Evolutionary conservation across 1,284 basidiomycete species (phyloP), one percentile per base, ranked within the genome.

Genomic region (Pholiota adiposa): DNA sequence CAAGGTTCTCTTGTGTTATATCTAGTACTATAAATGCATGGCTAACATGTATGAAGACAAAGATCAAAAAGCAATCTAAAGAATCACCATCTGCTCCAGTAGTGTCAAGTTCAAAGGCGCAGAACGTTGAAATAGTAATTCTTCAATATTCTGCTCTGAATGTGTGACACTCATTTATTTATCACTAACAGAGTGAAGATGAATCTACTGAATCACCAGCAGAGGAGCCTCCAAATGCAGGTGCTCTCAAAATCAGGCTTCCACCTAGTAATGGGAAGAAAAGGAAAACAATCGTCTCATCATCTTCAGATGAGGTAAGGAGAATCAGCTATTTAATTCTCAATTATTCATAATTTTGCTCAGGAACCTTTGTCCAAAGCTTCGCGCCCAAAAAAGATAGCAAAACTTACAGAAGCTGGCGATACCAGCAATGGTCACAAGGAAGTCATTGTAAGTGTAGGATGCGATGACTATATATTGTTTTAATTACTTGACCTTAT

Each of bases 291-390:
- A 33, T 51, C 11, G 31, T 57, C 18, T 9, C 59, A 19, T 64
- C 62, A 7, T 66, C 65, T 14, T 67, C 69, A 31, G 67, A 72
- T 52, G 70, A 69, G 31, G 64, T 61, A 43, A 34, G 7, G 5
- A 33, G n/a, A 11, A 12, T 44, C 21, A 23, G n/a, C 9, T 12
- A 3, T 44, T 43, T 41, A 11, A n/a, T n/a, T 4, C 2, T 4
- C 14, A n/a, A n/a, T 19, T 25, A 34, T 27, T 51, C n/a, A 51
- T 51, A 5, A 25, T 33, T 38, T 19, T 4, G 9, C 25, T 29
- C 33, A 58, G 56, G 56, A 58, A 36, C 56, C 50, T 16, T 40
- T 52, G 21, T 18, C 36, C 12, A 52, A 36, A 18, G 18, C 8
- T 3, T n/a, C n/a, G 9, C 38, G 23, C 11, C 43, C 40, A 2